These are phyloP conservation scores for Aegilops umbellulata DNA, from an alignment of 176 grass and related monocot genomes.

Conservation along the genomic window DNA sequence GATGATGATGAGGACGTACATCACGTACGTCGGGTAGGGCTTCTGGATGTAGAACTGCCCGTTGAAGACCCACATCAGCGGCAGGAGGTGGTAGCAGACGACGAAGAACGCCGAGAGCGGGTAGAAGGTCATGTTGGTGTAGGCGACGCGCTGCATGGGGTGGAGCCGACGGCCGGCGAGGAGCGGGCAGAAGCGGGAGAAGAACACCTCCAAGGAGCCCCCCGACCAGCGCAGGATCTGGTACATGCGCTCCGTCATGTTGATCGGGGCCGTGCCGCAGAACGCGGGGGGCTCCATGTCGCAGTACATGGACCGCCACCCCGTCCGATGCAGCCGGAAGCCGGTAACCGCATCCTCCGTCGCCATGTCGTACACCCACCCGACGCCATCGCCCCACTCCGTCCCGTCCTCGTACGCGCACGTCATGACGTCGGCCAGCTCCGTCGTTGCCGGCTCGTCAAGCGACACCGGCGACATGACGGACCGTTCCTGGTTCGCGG, in stretches of 20 bases:
- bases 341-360: slow-evolving; percentile 48
- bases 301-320: slow-evolving; percentile 55
- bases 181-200: slow-evolving; percentile 43
- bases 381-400: slow-evolving; percentile 33
- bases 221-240: slow-evolving; percentile 56
- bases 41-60: slow-evolving; percentile 54
- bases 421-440: slow-evolving; percentile 32
- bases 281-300: slow-evolving; percentile 48
- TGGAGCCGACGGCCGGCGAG: slow-evolving; percentile 32
- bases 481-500: slow-evolving; percentile 40
- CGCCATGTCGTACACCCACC: slow-evolving; percentile 56
- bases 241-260: slow-evolving; percentile 51
- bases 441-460: slow-evolving; percentile 25
- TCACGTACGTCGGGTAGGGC: slow-evolving; percentile 44
- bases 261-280: slow-evolving; percentile 46
- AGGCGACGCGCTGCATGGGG: slow-evolving; percentile 44
- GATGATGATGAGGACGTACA: slow-evolving; percentile 42
- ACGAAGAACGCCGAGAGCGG: slow-evolving; percentile 42
- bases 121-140: slow-evolving; percentile 53
- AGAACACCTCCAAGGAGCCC: slow-evolving; percentile 51
- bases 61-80: slow-evolving; percentile 47
- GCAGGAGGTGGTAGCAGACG: slow-evolving; percentile 47
- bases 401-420: slow-evolving; percentile 40
- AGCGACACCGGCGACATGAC: slow-evolving; percentile 28
- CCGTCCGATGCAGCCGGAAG: slow-evolving; percentile 41